Evolutionary conservation across 1,284 basidiomycete genomes (phyloP), one percentile per base, ranked within the genome.

Genomic region (Cerrena zonata): DNA sequence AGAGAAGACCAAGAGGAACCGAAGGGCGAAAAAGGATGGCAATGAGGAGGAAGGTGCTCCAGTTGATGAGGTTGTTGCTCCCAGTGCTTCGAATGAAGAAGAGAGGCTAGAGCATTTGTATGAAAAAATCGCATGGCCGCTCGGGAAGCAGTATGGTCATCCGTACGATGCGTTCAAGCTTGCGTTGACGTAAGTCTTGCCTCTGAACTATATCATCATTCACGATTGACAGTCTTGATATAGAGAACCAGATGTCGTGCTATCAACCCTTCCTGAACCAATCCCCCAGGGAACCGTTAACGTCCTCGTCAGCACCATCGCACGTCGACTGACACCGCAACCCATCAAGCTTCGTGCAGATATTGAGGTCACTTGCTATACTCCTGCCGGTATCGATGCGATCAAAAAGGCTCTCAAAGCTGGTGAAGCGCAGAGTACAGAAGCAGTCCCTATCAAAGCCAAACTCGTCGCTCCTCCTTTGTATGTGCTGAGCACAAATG

Each of bases 321-420:
- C 94, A 7, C 86, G 94, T 48, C 85, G 96, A 40, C 77, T 99
- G 51, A 99, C 95, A 1, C 96, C 95, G 12, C 96, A 99, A 69
- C 94, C 96, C 11, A 95, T 99, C 78, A 99, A 98, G 75, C 84
- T 99, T 49, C 92, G 95, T 64, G 93, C 96, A 19, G 96, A 99
- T 72, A 89, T 99, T 57, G 94, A 99, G 71, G 76, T 99, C 49
- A 97, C 94, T 38, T 99, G 95, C 71, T 99, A 97, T 70, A 89
- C 89, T 4, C 94, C 94, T 53, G 84, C 90, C 30, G 96, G 96
- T n/a, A 99, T 99, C 65, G 93, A 97, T 63, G 94, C 95, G 2
- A 97, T 99, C 71, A 94, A 94, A 72, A 86, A 84, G 50, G 95
- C 96, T 0, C 77, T 99, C 41, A 79, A 82, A 47, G 89, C 90